These are phyloP conservation scores for Curvularia spicifera DNA, from an alignment of 2,329 filamentous ascomycete species.

Conservation along the genomic window DNA sequence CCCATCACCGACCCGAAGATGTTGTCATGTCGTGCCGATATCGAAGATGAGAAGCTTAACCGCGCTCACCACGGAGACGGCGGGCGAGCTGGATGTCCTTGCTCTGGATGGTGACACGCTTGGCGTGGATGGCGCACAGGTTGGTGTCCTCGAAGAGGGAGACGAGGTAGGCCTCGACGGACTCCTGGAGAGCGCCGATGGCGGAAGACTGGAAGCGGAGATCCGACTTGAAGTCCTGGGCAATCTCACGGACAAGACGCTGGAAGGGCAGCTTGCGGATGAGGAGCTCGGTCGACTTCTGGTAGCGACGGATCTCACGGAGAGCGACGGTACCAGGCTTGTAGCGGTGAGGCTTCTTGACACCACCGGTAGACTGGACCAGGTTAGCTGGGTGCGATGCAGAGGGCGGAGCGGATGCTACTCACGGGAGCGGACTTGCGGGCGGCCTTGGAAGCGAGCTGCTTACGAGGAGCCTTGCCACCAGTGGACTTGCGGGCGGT, in stretches of 20 bases:
- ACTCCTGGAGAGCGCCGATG: conserved; percentile 91
- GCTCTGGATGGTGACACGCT: conserved; percentile 93
- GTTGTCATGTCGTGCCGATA: conserved; percentile 35
- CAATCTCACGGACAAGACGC: conserved; percentile 79
- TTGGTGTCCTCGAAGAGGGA: conserved; percentile 97
- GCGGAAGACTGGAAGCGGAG: conserved; percentile 97
- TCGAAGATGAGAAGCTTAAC: conserved; percentile 49
- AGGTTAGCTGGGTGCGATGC: neutral
- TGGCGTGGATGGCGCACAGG: conserved; percentile 94
- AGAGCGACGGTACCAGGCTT: conserved; percentile 76
- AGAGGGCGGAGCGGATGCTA: neutral
- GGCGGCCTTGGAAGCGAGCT: conserved; percentile 97
- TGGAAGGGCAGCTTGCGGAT: conserved; percentile 82
- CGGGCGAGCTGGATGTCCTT: conserved; percentile 94
- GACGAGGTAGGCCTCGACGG: conserved; percentile 93
- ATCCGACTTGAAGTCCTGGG: conserved; percentile 67
- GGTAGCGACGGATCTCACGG: conserved; percentile 89
- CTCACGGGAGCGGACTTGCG: conserved; percentile 85
- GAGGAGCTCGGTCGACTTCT: conserved; percentile 86
- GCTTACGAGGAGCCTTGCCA: conserved; percentile 83
- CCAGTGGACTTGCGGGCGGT: conserved; percentile 65
- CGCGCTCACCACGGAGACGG: conserved; percentile 62
- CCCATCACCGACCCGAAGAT: conserved; percentile 33
- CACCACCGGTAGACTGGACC: conserved; percentile 79
- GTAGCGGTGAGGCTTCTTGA: conserved; percentile 64